Conservation (phyloP, 2,329 filamentous ascomycete genomes). For the Cucurbitaria berberidis region DNA sequence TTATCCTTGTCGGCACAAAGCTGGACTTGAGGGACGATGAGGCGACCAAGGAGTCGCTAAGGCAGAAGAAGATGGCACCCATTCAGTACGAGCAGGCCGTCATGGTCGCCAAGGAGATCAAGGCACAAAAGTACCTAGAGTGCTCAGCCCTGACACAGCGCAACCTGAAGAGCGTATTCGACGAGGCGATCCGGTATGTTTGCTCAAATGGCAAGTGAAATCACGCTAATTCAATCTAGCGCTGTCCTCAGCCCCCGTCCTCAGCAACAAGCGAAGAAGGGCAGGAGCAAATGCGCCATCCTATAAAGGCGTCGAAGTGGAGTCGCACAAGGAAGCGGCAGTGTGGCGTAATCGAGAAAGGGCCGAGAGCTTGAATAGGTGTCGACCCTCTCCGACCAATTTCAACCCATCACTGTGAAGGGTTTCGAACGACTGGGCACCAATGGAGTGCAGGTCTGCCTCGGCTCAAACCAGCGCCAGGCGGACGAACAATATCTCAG, state of each 20-base stretch:
- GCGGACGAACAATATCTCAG: slow-evolving; percentile 12
- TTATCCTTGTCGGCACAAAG: slow-evolving; percentile 97
- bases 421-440: slow-evolving; percentile 8
- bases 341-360: slow-evolving; percentile 32
- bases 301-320: slow-evolving; percentile 24
- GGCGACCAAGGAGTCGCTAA: slow-evolving; percentile 78
- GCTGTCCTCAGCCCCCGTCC: slow-evolving; percentile 52
- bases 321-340: slow-evolving; percentile 1
- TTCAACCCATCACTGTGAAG: background rate
- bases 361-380: slow-evolving; percentile 32
- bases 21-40: slow-evolving; percentile 92
- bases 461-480: background rate
- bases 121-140: slow-evolving; percentile 95
- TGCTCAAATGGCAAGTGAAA: background rate
- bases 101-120: slow-evolving; percentile 89
- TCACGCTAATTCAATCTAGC: slow-evolving; percentile 21
- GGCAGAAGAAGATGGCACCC: slow-evolving; percentile 95
- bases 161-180: slow-evolving; percentile 98
- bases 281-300: slow-evolving; percentile 37
- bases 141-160: slow-evolving; percentile 96
- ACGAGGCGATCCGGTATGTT: slow-evolving; percentile 93
- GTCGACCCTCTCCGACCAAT: slow-evolving; percentile 13
- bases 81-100: slow-evolving; percentile 93
- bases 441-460: slow-evolving; percentile 1
- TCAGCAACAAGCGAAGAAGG: slow-evolving; percentile 30